Evolutionary conservation across 2,329 filamentous ascomycete species (phyloP), one percentile per base, ranked within the genome.

Genomic region (Teratosphaeria nubilosa): DNA sequence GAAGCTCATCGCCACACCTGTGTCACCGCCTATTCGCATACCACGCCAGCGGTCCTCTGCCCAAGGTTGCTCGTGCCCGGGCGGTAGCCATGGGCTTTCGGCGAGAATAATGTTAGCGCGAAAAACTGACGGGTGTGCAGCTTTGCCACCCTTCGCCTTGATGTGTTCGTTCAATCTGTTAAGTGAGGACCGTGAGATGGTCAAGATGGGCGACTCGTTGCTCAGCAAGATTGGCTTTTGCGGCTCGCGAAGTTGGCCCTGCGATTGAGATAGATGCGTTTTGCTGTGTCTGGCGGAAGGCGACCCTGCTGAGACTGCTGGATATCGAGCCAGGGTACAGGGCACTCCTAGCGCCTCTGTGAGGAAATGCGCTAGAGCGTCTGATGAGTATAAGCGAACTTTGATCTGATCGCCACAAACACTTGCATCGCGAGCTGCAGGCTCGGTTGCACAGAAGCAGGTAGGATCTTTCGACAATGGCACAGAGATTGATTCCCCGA

Each of bases 131-230:
- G 87, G 82, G 24, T 84, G 79, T 2, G 91, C 85, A 0, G 82
- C 78, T 61, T 80, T 84, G n/a, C 83, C 83, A 22, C 82, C 82
- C n/a, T 76, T 78, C 3, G 74, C 72, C 56, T 75, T 80, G 65
- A 97, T 94, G 13, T 83, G 77, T 60, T 81, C 76, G 68, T 97
- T 97, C 7, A 97, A 75, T 1, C 80, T 81, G 53, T 89, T 85
- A 53, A 97, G 81, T 64, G 91, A 96, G 10, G 88, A 85, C 56
- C 84, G 81, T 22, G 89, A 90, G 58, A 97, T 86, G 53, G 90
- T 82, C 0, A 99, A 80, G 51, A 99, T 95, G 0, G 94, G 92
- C 56, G 90, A 95, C 73, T 97, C 94, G 70, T 99, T 99, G 25
- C 91, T 88, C 2, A 99, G 77, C 0, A 94, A 76, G 34, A 97